Conservation (phyloP, 768 basidiomycete genomes). For the Hygrophorus pudorinus region DNA sequence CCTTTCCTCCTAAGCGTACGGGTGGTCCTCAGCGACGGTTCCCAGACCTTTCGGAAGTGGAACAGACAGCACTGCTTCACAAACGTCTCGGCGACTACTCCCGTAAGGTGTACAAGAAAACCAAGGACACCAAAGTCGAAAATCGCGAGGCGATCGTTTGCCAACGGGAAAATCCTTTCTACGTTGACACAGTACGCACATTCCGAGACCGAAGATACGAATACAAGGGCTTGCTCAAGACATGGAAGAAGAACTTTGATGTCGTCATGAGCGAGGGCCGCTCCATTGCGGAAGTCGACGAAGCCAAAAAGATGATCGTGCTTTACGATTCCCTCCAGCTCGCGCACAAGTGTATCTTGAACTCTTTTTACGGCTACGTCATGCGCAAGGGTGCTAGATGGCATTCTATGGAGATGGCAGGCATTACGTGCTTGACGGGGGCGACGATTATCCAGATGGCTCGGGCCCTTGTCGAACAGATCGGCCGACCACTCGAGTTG, state of each 20-base stretch:
- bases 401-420: slow-evolving; percentile 99
- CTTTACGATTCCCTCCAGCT: slow-evolving; percentile 97
- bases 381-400: slow-evolving; percentile 99
- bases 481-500: slow-evolving; percentile 92
- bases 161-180: slow-evolving; percentile 97
- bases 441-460: slow-evolving; percentile 99
- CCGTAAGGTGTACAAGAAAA: slow-evolving; percentile 96
- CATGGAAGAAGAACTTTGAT: slow-evolving; percentile 98
- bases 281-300: slow-evolving; percentile 79
- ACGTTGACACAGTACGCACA: slow-evolving; percentile 93
- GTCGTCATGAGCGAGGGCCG: slow-evolving; percentile 53
- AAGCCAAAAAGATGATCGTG: slow-evolving; percentile 99
- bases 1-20: slow-evolving; percentile 74
- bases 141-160: slow-evolving; percentile 92
- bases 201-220: slow-evolving; percentile 98
- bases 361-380: slow-evolving; percentile 99
- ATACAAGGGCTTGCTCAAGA: slow-evolving; percentile 97
- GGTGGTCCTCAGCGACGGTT: slow-evolving; percentile 72
- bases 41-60: slow-evolving; percentile 67
- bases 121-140: slow-evolving; percentile 93
- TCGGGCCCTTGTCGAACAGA: slow-evolving; percentile 91
- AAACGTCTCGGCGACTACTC: slow-evolving; percentile 99
- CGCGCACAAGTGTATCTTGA: slow-evolving; percentile 98
- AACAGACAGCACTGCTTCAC: slow-evolving; percentile 88
- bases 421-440: slow-evolving; percentile 96